Percentiles rank a stretch among this genome's conserved stretches.
These are phyloP conservation scores for Leishmania tarentolae DNA, from an alignment of 208 protist species.

Conservation along the genomic window DNA sequence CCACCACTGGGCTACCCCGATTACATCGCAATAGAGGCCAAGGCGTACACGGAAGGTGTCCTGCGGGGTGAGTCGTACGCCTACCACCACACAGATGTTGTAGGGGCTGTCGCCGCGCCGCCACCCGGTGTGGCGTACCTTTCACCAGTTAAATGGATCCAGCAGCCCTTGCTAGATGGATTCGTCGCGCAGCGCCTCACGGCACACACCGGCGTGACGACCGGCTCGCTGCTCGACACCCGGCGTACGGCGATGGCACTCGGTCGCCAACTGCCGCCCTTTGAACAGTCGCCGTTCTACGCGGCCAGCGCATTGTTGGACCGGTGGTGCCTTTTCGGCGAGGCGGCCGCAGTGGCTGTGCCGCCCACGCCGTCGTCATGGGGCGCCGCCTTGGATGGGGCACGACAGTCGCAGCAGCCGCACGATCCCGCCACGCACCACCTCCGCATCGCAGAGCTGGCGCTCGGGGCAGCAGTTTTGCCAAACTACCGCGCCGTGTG, in stretches of 20 bases:
- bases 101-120: not conserved
- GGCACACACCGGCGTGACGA: conserved; percentile 53
- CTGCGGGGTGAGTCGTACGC: conserved; percentile 45
- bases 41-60: conserved; percentile 57
- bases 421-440: conserved; percentile 29
- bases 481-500: conserved; percentile 47
- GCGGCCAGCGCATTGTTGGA: conserved; percentile 53
- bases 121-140: conserved; percentile 9
- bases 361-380: not conserved
- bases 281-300: conserved; percentile 69
- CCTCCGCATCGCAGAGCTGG: conserved; percentile 39
- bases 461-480: conserved; percentile 43
- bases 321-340: conserved; percentile 73
- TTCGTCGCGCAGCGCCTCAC: conserved; percentile 60
- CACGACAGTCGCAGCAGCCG: not conserved
- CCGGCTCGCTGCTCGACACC: conserved; percentile 34
- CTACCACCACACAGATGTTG: conserved; percentile 21
- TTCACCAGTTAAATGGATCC: conserved; percentile 48
- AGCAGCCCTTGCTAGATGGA: conserved; percentile 71
- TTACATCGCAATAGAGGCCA: conserved; percentile 42
- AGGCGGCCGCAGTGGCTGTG: conserved; percentile 20
- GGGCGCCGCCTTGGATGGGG: not conserved
- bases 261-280: conserved; percentile 43
- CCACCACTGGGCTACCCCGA: conserved; percentile 52
- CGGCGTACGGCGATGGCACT: conserved; percentile 29